Evolutionary conservation across 768 basidiomycete genomes (phyloP).

Genomic region (Podaxis sp.): DNA sequence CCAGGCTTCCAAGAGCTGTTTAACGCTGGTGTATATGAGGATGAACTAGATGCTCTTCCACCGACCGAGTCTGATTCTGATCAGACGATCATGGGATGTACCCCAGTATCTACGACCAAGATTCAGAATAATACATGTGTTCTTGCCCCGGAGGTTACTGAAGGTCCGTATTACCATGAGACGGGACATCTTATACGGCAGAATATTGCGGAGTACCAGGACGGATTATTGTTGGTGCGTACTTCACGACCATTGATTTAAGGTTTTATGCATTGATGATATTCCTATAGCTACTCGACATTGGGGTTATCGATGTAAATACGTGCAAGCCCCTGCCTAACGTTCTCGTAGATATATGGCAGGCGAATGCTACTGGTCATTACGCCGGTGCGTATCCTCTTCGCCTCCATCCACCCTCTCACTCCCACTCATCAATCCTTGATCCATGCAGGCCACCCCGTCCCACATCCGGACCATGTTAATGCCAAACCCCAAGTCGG

Average conservation of each 20-base stretch:
- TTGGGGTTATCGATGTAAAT: constrained; percentile 57
- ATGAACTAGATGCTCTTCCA: constrained; percentile 21
- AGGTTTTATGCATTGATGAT: background rate
- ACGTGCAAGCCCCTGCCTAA: constrained; percentile 55
- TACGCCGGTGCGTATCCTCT: constrained; percentile 40
- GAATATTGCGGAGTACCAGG: constrained; percentile 53
- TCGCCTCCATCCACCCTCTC: background rate
- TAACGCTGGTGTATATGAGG: constrained; percentile 32
- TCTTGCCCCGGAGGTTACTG: constrained; percentile 50
- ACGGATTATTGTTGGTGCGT: constrained; percentile 46
- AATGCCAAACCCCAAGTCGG: constrained; percentile 45
- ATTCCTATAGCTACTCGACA: constrained; percentile 41
- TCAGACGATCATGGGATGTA: constrained; percentile 41
- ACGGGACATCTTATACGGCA: constrained; percentile 50
- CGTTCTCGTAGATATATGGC: constrained; percentile 60
- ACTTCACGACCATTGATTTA: background rate
- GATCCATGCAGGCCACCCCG: constrained; percentile 39
- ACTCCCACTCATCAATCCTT: background rate
- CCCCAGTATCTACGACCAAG: constrained; percentile 42
- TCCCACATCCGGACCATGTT: constrained; percentile 39
- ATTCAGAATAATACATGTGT: constrained; percentile 58
- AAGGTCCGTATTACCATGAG: constrained; percentile 53
- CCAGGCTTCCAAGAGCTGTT: constrained; percentile 45
- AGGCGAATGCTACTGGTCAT: constrained; percentile 53
- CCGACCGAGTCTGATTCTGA: constrained; percentile 25